phyloP scores from a whole-genome alignment of 257 asterid genomes.

The Solanum appendiculatum region DNA sequence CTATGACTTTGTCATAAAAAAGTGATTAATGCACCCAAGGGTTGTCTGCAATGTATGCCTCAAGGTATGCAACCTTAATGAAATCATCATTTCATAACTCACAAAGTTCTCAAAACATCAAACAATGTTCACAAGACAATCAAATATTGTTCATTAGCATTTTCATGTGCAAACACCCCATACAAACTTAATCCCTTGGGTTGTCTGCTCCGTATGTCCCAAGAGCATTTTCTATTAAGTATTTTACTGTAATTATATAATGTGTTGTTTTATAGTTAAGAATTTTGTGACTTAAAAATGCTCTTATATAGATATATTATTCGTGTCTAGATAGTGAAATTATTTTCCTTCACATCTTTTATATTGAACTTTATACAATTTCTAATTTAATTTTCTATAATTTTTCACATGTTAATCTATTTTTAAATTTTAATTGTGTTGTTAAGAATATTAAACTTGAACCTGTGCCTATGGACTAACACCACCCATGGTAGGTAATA shows the following conservation, averaged over 20 bases:
- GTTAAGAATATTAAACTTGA: not conserved
- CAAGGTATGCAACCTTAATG: not conserved
- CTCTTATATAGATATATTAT: not conserved
- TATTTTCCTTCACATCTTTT: not conserved
- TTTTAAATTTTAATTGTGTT: not conserved
- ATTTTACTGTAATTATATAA: not conserved
- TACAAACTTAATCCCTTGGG: not conserved
- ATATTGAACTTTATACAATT: not conserved
- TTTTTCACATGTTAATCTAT: not conserved
- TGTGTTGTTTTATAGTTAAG: not conserved
- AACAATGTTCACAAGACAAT: not conserved
- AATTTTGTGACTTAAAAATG: not conserved
- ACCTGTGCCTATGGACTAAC: not conserved
- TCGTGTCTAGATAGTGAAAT: not conserved
- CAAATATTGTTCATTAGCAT: not conserved
- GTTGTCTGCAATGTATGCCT: not conserved
- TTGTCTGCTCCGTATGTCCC: not conserved
- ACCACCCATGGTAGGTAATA: not conserved
- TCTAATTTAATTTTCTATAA: not conserved
- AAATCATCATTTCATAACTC: not conserved
- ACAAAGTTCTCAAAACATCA: not conserved
- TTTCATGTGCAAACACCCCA: not conserved
- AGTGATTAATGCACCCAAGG: not conserved
- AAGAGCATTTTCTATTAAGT: not conserved
- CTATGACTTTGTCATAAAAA: not conserved